Conservation (phyloP, 2,329 filamentous ascomycete genomes). For the Trichoderma arundinaceum region DNA sequence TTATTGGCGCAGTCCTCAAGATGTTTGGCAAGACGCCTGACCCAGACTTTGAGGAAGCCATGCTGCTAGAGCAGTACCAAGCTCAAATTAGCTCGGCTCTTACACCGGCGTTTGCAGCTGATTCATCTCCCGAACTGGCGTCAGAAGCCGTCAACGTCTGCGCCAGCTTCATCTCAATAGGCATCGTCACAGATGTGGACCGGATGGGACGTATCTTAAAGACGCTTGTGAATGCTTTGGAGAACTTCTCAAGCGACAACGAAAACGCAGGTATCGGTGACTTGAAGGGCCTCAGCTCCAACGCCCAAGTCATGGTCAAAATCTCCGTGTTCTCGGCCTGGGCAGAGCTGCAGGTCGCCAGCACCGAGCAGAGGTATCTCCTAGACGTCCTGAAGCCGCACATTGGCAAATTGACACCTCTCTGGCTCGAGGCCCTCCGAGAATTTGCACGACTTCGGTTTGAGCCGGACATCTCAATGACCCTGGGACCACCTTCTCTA, state of each 20-base stretch:
- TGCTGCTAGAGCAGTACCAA: constrained; percentile 96
- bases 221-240: constrained; percentile 84
- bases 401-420: constrained; percentile 84
- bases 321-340: constrained; percentile 96
- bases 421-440: constrained; percentile 91
- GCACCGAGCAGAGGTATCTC: constrained; percentile 87
- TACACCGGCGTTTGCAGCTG: constrained; percentile 92
- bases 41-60: constrained; percentile 96
- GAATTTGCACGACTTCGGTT: constrained; percentile 94
- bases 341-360: constrained; percentile 96
- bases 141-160: constrained; percentile 97
- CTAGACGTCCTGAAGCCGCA: constrained; percentile 88
- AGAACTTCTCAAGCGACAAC: constrained; percentile 84
- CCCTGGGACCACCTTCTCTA: constrained; percentile 77
- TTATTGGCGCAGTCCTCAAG: constrained; percentile 90
- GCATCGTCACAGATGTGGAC: constrained; percentile 95
- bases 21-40: constrained; percentile 96
- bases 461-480: constrained; percentile 96
- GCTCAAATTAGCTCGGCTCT: constrained; percentile 96
- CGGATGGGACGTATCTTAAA: constrained; percentile 99
- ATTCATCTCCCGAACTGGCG: constrained; percentile 94
- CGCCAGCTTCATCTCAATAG: constrained; percentile 95
- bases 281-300: constrained; percentile 88
- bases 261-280: constrained; percentile 91
- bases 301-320: constrained; percentile 97